A percentile compares a stretch with the other conserved stretches of the same genome.
phyloP scores from a whole-genome alignment of 2,329 filamentous ascomycete genomes.

The Sporothrix schenckii region DNA sequence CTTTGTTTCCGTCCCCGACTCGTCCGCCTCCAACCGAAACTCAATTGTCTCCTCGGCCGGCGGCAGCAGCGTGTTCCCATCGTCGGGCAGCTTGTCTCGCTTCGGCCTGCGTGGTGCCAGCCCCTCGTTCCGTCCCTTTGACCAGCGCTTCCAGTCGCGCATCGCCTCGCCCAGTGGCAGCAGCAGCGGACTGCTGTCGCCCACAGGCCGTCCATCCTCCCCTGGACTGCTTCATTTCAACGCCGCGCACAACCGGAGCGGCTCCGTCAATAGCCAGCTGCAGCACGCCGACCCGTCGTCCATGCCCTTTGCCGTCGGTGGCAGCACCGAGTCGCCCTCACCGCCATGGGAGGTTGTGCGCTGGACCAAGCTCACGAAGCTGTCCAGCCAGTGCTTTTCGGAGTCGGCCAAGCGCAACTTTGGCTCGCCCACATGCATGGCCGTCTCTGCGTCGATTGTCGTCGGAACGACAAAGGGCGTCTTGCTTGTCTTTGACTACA shows the following conservation, averaged over 20 bases:
- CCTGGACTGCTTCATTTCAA: conserved; percentile 62
- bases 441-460: conserved; percentile 83
- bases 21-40: conserved; percentile 78
- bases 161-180: conserved; percentile 62
- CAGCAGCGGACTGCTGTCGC: conserved; percentile 52
- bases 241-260: conserved; percentile 73
- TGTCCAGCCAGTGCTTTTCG: conserved; percentile 87
- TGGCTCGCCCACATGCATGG: conserved; percentile 85
- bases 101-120: conserved; percentile 69
- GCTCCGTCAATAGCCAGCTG: conserved; percentile 67
- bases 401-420: conserved; percentile 91
- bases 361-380: conserved; percentile 91
- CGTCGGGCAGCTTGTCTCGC: conserved; percentile 54
- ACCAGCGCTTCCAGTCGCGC: conserved; percentile 89
- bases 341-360: conserved; percentile 95
- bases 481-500: conserved; percentile 95
- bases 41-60: conserved; percentile 61
- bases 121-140: conserved; percentile 88
- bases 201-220: conserved; percentile 72
- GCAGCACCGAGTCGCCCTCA: conserved; percentile 52
- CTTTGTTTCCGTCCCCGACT: conserved; percentile 72
- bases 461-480: conserved; percentile 93
- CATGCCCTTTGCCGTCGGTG: conserved; percentile 2
- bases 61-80: conserved; percentile 71
- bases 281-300: conserved; percentile 8